A percentile compares a stretch with the other conserved stretches of the same genome.
Conservation (phyloP, 352 stramenopile species). For the Achlya hypogyna region DNA sequence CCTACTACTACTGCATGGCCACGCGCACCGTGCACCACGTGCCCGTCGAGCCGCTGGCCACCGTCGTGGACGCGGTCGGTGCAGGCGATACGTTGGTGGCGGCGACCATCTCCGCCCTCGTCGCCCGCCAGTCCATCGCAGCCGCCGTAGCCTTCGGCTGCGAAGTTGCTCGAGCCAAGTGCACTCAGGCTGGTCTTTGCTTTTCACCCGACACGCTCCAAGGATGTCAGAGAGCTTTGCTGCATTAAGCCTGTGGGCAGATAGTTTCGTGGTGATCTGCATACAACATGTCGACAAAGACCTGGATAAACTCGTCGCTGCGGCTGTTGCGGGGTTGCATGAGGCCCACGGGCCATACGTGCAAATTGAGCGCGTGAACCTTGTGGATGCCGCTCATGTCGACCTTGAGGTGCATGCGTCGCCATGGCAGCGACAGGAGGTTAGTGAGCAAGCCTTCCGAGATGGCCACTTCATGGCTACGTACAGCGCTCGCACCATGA, state of each 20-base stretch:
- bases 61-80: conserved; percentile 55
- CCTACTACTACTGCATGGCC: conserved; percentile 39
- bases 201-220: conserved; percentile 23
- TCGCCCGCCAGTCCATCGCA: conserved; percentile 24
- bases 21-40: conserved; percentile 27
- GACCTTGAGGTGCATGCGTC: conserved; percentile 57
- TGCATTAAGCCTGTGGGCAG: background rate
- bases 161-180: conserved; percentile 50
- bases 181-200: conserved; percentile 41
- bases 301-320: conserved; percentile 60
- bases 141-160: conserved; percentile 36
- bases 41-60: conserved; percentile 25
- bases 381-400: conserved; percentile 44
- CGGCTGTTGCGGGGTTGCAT: conserved; percentile 55
- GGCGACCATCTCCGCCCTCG: conserved; percentile 41
- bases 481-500: conserved; percentile 23
- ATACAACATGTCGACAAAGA: conserved; percentile 59
- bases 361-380: conserved; percentile 50
- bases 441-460: conserved; percentile 46
- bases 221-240: conserved; percentile 21
- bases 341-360: conserved; percentile 74
- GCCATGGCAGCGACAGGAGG: conserved; percentile 46
- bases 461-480: conserved; percentile 75
- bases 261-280: conserved; percentile 36
- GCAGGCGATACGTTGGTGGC: conserved; percentile 71